These are phyloP conservation scores for Podospora sp. DNA, from an alignment of 495 filamentous ascomycete genomes.

Conservation along the genomic window DNA sequence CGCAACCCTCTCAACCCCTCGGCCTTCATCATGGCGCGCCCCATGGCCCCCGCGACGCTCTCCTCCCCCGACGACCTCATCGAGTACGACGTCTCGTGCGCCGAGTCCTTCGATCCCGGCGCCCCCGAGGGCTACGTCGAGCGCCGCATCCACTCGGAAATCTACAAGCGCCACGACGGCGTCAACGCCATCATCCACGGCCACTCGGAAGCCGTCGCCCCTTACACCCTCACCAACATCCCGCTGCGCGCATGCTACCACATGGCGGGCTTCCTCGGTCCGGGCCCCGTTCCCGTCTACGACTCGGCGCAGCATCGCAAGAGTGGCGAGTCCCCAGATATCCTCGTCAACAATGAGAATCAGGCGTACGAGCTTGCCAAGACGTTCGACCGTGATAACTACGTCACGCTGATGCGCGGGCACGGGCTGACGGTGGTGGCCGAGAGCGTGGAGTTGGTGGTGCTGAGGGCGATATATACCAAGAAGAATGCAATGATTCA, in stretches of 20 bases:
- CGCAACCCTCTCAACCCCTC: slow-evolving; percentile 44
- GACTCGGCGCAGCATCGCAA: slow-evolving; percentile 37
- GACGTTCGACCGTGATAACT: slow-evolving; percentile 29
- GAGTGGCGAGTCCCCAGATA: slow-evolving; percentile 35
- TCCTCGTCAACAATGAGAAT: slow-evolving; percentile 44
- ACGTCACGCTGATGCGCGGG: slow-evolving; percentile 50
- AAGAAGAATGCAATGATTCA: slow-evolving; percentile 49
- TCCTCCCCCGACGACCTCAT: slow-evolving; percentile 47
- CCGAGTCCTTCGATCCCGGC: slow-evolving; percentile 39
- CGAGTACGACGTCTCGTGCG: slow-evolving; percentile 46
- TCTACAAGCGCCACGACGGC: slow-evolving; percentile 45
- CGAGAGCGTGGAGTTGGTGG: slow-evolving; percentile 40
- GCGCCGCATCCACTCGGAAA: slow-evolving; percentile 57
- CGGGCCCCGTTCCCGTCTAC: slow-evolving; percentile 35
- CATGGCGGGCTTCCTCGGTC: slow-evolving; percentile 51
- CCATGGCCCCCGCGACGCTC: slow-evolving; percentile 50
- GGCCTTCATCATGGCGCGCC: slow-evolving; percentile 50
- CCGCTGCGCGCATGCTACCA: slow-evolving; percentile 45
- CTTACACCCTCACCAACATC: slow-evolving; percentile 48
- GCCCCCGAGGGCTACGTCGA: slow-evolving; percentile 44
- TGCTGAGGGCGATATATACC: slow-evolving; percentile 51
- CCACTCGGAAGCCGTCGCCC: slow-evolving; percentile 50
- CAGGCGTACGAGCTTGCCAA: slow-evolving; percentile 39
- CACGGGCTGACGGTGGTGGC: slow-evolving; percentile 53
- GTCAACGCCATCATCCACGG: slow-evolving; percentile 52